Evolutionary conservation across 352 stramenopile genomes (phyloP).

Genomic region (Blastocystis sp.): DNA sequence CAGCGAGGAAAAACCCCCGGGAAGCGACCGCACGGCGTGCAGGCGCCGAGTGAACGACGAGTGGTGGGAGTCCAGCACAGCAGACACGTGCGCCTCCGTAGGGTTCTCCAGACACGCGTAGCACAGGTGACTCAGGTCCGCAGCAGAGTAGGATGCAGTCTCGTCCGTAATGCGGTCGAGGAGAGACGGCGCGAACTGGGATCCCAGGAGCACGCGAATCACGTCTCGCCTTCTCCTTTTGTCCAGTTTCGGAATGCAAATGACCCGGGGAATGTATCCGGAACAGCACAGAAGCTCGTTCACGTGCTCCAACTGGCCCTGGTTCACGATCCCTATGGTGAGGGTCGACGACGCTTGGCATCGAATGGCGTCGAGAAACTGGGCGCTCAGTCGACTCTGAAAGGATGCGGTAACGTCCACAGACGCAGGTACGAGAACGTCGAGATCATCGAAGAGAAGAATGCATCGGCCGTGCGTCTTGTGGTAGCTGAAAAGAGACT

Average conservation of each 20-base stretch:
- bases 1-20: conserved; percentile 22
- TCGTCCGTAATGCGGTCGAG: conserved; percentile 10
- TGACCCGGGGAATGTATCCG: background rate
- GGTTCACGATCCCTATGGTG: conserved; percentile 34
- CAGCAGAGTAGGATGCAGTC: conserved; percentile 46
- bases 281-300: conserved; percentile 15
- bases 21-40: conserved; percentile 1
- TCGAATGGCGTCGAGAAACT: conserved; percentile 39
- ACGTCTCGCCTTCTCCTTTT: conserved; percentile 2
- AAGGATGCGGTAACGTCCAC: conserved; percentile 33
- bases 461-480: conserved; percentile 7
- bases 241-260: conserved; percentile 22
- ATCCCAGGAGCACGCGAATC: background rate
- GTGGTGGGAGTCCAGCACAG: background rate
- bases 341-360: background rate
- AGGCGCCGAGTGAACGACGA: conserved; percentile 8
- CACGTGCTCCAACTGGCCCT: background rate
- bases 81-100: background rate
- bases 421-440: conserved; percentile 36
- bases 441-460: conserved; percentile 58
- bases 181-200: background rate
- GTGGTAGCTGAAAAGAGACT: conserved; percentile 13
- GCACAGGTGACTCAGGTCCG: conserved; percentile 36
- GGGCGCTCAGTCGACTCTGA: background rate
- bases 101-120: background rate